Percentiles rank a stretch among this genome's conserved stretches.
Conservation (phyloP, 225 moss, liverwort and hornwort genomes). For the Marchantia polymorpha region DNA sequence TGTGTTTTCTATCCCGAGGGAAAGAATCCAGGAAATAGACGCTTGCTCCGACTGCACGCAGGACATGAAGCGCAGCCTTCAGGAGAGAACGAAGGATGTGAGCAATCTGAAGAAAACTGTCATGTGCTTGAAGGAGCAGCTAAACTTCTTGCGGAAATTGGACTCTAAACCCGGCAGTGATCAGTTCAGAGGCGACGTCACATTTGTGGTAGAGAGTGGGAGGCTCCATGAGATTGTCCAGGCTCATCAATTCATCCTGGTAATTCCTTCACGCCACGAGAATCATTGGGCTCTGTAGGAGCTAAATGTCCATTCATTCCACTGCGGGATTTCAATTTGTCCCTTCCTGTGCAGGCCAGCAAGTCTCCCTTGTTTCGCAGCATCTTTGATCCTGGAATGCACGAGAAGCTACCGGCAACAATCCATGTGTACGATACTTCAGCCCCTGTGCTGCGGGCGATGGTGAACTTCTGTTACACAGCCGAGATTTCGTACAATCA, state of each 20-base stretch:
- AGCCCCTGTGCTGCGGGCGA: conserved; percentile 38
- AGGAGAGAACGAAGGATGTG: conserved; percentile 33
- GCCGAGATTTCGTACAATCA: conserved; percentile 34
- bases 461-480: conserved; percentile 49
- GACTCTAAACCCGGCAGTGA: conserved; percentile 35
- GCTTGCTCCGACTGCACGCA: conserved; percentile 45
- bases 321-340: not conserved
- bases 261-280: conserved; percentile 2
- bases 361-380: conserved; percentile 39
- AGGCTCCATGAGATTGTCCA: conserved; percentile 26
- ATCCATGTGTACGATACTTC: conserved; percentile 46
- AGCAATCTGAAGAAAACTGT: conserved; percentile 30
- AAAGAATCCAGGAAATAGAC: conserved; percentile 32
- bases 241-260: conserved; percentile 47
- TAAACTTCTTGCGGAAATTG: conserved; percentile 28
- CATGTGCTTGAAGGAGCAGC: conserved; percentile 28
- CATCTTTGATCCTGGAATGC: conserved; percentile 44
- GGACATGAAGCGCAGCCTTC: conserved; percentile 32
- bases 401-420: conserved; percentile 38
- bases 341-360: conserved; percentile 33
- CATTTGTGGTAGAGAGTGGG: conserved; percentile 27
- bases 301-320: not conserved
- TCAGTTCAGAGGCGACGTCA: conserved; percentile 37
- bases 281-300: not conserved
- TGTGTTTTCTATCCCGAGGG: conserved; percentile 40